Conservation (phyloP, 2,329 filamentous ascomycete species). For the Clarireedia sp. region DNA sequence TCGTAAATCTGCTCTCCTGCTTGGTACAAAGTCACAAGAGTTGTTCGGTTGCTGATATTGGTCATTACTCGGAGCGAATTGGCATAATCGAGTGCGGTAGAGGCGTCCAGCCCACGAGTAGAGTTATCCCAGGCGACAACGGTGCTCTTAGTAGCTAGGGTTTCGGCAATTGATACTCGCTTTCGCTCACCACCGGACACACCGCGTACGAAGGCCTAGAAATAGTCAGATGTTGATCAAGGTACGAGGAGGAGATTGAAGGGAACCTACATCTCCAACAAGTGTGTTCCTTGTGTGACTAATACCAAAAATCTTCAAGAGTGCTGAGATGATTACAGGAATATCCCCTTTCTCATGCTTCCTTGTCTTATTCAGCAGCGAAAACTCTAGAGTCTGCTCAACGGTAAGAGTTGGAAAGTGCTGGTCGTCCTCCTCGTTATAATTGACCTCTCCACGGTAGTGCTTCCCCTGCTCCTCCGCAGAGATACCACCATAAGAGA, state of each 20-base stretch:
- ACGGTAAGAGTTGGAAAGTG: conserved; percentile 70
- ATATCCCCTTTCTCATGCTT: conserved; percentile 57
- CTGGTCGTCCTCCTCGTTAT: conserved; percentile 69
- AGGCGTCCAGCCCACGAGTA: conserved; percentile 71
- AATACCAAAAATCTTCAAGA: conserved; percentile 74
- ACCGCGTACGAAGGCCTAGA: conserved; percentile 47
- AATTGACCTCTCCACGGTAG: conserved; percentile 66
- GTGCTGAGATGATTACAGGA: conserved; percentile 58
- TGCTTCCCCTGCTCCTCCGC: conserved; percentile 59
- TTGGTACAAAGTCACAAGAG: conserved; percentile 61
- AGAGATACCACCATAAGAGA: conserved; percentile 64
- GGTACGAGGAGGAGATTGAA: conserved; percentile 36
- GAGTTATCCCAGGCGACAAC: conserved; percentile 76
- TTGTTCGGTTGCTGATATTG: conserved; percentile 64
- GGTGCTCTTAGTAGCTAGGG: conserved; percentile 62
- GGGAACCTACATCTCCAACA: conserved; percentile 53
- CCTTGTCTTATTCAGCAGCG: conserved; percentile 66
- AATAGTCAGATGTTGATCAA: neutral
- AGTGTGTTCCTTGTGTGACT: conserved; percentile 65
- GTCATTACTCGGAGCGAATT: conserved; percentile 66
- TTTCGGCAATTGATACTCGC: conserved; percentile 72
- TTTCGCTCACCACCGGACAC: conserved; percentile 76
- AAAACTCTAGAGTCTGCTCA: conserved; percentile 70
- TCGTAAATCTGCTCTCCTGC: conserved; percentile 63
- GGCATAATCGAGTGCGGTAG: conserved; percentile 70